Base-by-base conservation (phyloP, 495 filamentous ascomycete species). In the Podospora conica region DNA sequence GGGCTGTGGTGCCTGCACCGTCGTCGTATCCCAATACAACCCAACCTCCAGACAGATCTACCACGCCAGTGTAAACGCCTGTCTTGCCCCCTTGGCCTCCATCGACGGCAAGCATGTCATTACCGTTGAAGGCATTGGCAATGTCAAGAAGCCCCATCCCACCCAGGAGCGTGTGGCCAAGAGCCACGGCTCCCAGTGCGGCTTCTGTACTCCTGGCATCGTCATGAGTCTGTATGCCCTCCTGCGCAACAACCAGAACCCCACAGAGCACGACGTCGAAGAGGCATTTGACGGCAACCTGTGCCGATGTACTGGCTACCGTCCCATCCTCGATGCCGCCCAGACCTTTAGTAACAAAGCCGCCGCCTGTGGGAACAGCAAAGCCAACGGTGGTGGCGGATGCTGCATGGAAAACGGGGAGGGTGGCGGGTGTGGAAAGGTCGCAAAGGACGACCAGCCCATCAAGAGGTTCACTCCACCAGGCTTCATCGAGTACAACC, bases 101-200 rank as follows among this genome's bases (percentile, higher is more conserved):
- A 85, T 98, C 15, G 95, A 97, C 78, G 95, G 95, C 24, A 98
- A 98, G 77, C 95, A 98, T 84, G 93, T 98, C 67, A 93, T 98
- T 70, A 98, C 95, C 9, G 87, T 98, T 12, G 95, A 98, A 77
- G 95, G 95, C n/a, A 96, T 98, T 75, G 95, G 95, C 10, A 90
- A 90, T 72, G 87, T 90, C 58, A 90, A 93, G 76, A 85, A 84
- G 48, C 95, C 95, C 11, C 95, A 98, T 80, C 91, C 95, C 3
- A 81, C 90, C 2, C 95, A 98, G 77, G 93, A 98, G 78, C 86
- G 95, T 55, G 90, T 98, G 66, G 93, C 93, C 22, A 88, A 88
- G 75, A 76, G 82, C 54, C 84, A 89, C 71, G 87, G 87, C 31
- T 87, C 84, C 48, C 87, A 90, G 75, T 90, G 86, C 71, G 87